Evolutionary conservation across 208 protist species (phyloP), one percentile per base, ranked within the genome.

Genomic region (Leishmania gerbilli): DNA sequence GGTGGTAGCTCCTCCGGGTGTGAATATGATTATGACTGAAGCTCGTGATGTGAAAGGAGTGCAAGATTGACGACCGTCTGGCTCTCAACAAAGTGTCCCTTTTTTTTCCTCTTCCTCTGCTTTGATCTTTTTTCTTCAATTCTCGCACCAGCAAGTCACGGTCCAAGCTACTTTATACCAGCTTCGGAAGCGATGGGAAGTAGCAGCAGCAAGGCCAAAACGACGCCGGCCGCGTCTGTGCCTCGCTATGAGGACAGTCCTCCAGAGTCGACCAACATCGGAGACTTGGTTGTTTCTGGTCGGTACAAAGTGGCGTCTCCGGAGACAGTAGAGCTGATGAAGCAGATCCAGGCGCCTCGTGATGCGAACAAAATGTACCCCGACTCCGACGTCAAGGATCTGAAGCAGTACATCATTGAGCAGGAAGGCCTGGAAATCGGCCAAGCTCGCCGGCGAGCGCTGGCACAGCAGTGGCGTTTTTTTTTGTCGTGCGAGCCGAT

Each of bases 381-480:
- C 11, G 91, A 95, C 72, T 92, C 93, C 11, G 88, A 94, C 27
- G 83, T 95, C 1, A 92, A 91, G 42, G 89, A 95, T 68, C 60
- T 97, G n/a, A 90, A 87, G 72, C 88, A 93, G 85, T 97, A 97
- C 77, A 94, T 97, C 49, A 93, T 93, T 62, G 93, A 97, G 75
- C 91, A 95, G 58, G 93, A 97, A 64, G 93, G 93, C 2, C 88
- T 97, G 42, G 88, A 92, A 51, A 92, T 97, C 77, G 93, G 93
- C 9, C 84, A 95, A 56, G 40, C 81, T 6, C 88, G 88, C 40
- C 78, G 89, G 45, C 86, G 86, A 31, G 88, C 82, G 7, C 79
- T 97, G 56, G 86, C 93, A 21, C 93, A 97, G 58, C 93, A 97
- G 79, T 97, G 93, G 92, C 91, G 93, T 11, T 97, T 97, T 74